A percentile compares a stretch with the other conserved stretches of the same genome.
Conservation (phyloP, 768 basidiomycete genomes). For the Agrocybe praecox region DNA sequence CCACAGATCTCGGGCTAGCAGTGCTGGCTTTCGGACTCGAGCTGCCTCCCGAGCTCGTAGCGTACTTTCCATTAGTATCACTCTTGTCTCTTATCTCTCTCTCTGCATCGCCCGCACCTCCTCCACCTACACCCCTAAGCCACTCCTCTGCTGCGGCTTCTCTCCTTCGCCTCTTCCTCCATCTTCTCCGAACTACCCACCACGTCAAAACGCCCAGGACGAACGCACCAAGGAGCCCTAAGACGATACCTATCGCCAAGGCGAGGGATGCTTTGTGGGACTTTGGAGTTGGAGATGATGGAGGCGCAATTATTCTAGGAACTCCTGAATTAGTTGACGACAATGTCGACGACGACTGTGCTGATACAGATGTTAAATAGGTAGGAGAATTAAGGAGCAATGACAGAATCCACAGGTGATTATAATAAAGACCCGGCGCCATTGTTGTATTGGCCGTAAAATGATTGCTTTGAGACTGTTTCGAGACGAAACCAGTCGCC, state of each 20-base stretch:
- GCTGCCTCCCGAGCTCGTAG: too few species aligned
- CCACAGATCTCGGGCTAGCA: too few species aligned
- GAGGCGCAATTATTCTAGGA: neutral
- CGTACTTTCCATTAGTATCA: too few species aligned
- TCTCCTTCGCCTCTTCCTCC: neutral
- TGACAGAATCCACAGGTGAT: neutral
- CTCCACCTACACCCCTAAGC: neutral
- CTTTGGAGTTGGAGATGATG: neutral
- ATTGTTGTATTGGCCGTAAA: too few species aligned
- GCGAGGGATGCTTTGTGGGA: neutral
- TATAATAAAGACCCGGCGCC: too few species aligned
- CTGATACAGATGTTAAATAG: neutral
- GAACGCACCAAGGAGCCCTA: neutral
- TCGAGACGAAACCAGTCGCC: too few species aligned
- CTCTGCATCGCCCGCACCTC: neutral
- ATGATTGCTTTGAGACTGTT: too few species aligned
- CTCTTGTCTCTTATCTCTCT: too few species aligned
- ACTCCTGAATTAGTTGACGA: neutral
- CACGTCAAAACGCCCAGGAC: neutral
- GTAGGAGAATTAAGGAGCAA: neutral
- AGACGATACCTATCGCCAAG: neutral
- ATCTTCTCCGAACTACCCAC: neutral
- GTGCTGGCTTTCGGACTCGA: too few species aligned
- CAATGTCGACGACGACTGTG: neutral
- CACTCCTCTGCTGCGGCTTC: neutral